Evolutionary conservation across 1,139 yeast species (phyloP), one percentile per base, ranked within the genome.

Genomic region (Geotrichum bryndzae): DNA sequence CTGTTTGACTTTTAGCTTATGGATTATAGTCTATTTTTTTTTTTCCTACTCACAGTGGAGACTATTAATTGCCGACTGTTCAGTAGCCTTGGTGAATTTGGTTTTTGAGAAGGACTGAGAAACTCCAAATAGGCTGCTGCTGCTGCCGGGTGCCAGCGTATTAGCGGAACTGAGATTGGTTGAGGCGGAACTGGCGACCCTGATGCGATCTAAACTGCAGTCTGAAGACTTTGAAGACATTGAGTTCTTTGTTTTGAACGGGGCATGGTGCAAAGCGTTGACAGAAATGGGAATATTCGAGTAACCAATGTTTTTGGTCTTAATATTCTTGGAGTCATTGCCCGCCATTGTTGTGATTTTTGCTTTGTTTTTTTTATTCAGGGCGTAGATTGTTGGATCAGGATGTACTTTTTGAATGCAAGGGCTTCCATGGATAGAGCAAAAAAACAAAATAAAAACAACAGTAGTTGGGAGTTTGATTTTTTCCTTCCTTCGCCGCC

Each of bases 91-190:
- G 3, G 38, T 38, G 11, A 53, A n/a, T n/a, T 53, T 45, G 4
- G 29, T 11, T 3, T 29, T 53, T 3, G 55, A 8, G 3, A 23
- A 29, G 6, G 23, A 2, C 13, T 13, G 45, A 29, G 51, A 41
- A 31, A 18, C 22, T 15, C 54, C 61, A 54, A 54, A 54, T 2
- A 54, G 41, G 45, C 54, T 52, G 51, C 50, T 52, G 25, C 23
- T 51, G 11, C 53, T 45, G 33, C 52, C 31, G 29, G 51, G 41
- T 4, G 51, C 52, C 25, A 59, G 56, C 1, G 61, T 59, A 18
- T 58, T 58, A 6, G 61, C 61, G 3, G 61, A 59, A 53, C 61
- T 59, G 18, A 59, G 51, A 55, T 59, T 59, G 15, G 45, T 35
- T 1, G 61, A 59, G 15, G 46, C 58, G 3, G 59, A 55, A 25